A percentile compares a stretch with the other conserved stretches of the same genome.
Conservation (phyloP, 2,329 filamentous ascomycete genomes). For the Leptographium galeiforme region DNA sequence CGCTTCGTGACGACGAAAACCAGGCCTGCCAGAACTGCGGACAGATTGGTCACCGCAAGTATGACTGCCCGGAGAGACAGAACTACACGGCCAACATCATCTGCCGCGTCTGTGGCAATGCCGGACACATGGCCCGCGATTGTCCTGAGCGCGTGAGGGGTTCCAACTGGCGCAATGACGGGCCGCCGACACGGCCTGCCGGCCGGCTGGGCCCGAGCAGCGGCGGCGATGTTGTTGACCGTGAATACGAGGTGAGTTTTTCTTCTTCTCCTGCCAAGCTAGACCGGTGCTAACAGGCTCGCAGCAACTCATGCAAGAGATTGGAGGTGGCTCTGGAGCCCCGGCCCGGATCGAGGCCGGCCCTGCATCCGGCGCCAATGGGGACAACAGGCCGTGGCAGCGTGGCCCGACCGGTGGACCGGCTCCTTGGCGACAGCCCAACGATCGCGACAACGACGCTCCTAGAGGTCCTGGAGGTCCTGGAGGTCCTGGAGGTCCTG, state of each 20-base stretch:
- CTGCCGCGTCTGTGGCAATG: slow-evolving; percentile 94
- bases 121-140: slow-evolving; percentile 95
- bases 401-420: slow-evolving; percentile 70
- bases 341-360: slow-evolving; percentile 80
- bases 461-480: background rate
- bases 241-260: slow-evolving; percentile 71
- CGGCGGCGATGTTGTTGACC: slow-evolving; percentile 72
- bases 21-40: slow-evolving; percentile 99
- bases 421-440: slow-evolving; percentile 63
- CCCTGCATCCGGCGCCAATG: slow-evolving; percentile 48
- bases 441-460: slow-evolving; percentile 33
- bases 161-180: slow-evolving; percentile 79
- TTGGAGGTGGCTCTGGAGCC: slow-evolving; percentile 61
- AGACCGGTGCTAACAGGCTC: slow-evolving; percentile 25
- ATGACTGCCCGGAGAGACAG: slow-evolving; percentile 92
- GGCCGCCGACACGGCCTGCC: slow-evolving; percentile 37
- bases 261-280: background rate
- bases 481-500: background rate
- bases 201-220: slow-evolving; percentile 52
- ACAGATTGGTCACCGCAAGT: slow-evolving; percentile 97
- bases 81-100: slow-evolving; percentile 99
- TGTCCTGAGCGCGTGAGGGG: slow-evolving; percentile 91
- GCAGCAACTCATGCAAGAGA: slow-evolving; percentile 93
- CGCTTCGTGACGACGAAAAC: slow-evolving; percentile 95
- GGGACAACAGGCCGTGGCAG: slow-evolving; percentile 71